Conservation (phyloP, 176 grass and related monocot genomes). For the Cymbopogon citratus region DNA sequence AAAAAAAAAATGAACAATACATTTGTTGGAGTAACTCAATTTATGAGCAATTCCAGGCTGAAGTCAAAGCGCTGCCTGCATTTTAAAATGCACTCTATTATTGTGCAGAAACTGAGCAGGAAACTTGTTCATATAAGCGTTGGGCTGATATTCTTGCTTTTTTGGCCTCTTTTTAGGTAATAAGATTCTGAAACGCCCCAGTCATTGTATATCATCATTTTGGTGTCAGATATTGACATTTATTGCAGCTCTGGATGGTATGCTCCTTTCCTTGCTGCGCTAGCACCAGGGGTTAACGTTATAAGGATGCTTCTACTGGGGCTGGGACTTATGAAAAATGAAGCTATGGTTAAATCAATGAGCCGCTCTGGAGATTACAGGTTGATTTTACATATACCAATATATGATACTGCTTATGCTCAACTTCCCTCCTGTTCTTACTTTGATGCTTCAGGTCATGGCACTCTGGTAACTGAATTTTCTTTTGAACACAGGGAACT, state of each 20-base stretch:
- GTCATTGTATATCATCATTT: neutral
- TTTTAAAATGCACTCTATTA: slow-evolving; percentile 10
- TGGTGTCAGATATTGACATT: slow-evolving; percentile 23
- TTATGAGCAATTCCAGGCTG: neutral
- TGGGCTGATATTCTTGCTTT: slow-evolving; percentile 80
- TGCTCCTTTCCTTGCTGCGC: slow-evolving; percentile 71
- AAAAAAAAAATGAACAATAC: neutral
- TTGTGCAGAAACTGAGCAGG: slow-evolving; percentile 67
- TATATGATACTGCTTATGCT: neutral
- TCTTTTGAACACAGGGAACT: slow-evolving; percentile 64
- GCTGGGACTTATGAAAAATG: slow-evolving; percentile 70
- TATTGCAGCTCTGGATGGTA: slow-evolving; percentile 49
- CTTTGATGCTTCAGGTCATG: neutral
- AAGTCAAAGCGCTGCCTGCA: neutral
- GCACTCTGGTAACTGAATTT: slow-evolving; percentile 6
- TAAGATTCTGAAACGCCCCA: neutral
- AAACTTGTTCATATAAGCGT: slow-evolving; percentile 90
- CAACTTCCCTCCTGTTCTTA: neutral
- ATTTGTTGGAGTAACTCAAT: neutral
- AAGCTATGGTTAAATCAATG: slow-evolving; percentile 89
- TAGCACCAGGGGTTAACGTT: slow-evolving; percentile 72
- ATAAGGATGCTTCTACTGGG: slow-evolving; percentile 85
- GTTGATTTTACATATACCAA: slow-evolving; percentile 32
- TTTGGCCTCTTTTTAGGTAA: slow-evolving; percentile 94
- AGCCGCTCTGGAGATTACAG: slow-evolving; percentile 69